phyloP scores from a whole-genome alignment of 2,329 filamentous ascomycete species.

The Colletotrichum graminicola region DNA sequence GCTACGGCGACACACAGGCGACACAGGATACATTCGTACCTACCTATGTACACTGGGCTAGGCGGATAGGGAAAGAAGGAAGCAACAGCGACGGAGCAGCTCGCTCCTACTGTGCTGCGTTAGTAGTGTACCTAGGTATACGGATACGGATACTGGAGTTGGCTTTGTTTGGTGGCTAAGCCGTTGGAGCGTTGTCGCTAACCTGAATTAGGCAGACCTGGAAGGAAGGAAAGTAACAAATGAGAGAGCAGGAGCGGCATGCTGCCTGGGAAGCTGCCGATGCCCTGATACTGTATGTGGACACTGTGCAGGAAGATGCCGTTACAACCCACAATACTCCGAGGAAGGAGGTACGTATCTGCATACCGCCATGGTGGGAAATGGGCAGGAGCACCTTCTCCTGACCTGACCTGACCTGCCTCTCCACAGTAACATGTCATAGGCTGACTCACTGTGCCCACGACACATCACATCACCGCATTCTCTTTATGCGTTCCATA shows the following conservation, averaged over 20 bases:
- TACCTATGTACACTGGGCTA: too few relatives aligned
- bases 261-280: not conserved
- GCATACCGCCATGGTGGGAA: not conserved
- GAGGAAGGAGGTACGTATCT: not conserved
- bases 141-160: too few relatives aligned
- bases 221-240: not conserved
- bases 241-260: not conserved
- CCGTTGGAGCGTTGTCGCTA: not conserved
- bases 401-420: constrained; percentile 1
- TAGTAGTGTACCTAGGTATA: not conserved
- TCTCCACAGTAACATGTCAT: constrained; percentile 10
- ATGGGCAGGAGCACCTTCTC: constrained; percentile 17
- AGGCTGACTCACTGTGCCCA: not conserved
- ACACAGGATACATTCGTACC: not conserved
- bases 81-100: not conserved
- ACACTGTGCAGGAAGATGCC: constrained; percentile 15
- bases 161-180: not conserved
- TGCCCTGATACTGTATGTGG: not conserved
- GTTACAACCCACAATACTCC: not conserved
- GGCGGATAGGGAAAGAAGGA: not conserved
- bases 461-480: not conserved
- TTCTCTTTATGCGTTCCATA: not conserved
- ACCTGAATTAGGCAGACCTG: not conserved
- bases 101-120: not conserved
- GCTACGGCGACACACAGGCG: not conserved